Conservation (phyloP, 2,329 filamentous ascomycete genomes). For the Colletotrichum limetticola region DNA sequence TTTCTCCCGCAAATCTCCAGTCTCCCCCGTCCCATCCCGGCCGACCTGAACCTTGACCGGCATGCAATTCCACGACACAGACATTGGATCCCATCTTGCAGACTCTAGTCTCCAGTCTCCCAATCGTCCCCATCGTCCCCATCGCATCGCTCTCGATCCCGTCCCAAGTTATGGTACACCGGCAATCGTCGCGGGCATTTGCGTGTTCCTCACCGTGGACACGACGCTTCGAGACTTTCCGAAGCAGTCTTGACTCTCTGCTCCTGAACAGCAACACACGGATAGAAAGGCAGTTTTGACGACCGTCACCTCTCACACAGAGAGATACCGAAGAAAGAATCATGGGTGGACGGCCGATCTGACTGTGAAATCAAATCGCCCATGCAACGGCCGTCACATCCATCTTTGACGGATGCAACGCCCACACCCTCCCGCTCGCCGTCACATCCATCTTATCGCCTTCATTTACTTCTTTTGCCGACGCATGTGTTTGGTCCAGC, state of each 20-base stretch:
- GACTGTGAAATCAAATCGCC: background rate
- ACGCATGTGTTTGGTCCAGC: background rate
- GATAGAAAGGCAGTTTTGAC: background rate
- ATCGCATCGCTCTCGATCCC: background rate
- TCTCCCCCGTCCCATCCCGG: background rate
- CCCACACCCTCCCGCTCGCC: background rate
- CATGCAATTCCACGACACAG: background rate
- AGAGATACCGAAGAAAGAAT: background rate
- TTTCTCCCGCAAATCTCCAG: background rate
- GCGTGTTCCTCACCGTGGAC: background rate
- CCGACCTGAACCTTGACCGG: background rate
- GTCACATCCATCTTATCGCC: background rate
- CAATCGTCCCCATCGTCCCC: background rate
- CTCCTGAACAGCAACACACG: background rate
- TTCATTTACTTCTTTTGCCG: background rate
- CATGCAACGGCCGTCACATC: background rate
- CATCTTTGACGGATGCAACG: background rate
- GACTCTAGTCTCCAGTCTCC: background rate
- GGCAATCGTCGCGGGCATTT: background rate
- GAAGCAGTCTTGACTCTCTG: background rate
- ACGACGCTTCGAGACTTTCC: background rate
- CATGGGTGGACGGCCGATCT: background rate
- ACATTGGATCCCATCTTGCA: background rate
- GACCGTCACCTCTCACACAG: background rate
- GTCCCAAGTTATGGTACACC: background rate